Evolutionary conservation across 2,329 filamentous ascomycete genomes (phyloP).

Genomic region (Coniella lustricola): DNA sequence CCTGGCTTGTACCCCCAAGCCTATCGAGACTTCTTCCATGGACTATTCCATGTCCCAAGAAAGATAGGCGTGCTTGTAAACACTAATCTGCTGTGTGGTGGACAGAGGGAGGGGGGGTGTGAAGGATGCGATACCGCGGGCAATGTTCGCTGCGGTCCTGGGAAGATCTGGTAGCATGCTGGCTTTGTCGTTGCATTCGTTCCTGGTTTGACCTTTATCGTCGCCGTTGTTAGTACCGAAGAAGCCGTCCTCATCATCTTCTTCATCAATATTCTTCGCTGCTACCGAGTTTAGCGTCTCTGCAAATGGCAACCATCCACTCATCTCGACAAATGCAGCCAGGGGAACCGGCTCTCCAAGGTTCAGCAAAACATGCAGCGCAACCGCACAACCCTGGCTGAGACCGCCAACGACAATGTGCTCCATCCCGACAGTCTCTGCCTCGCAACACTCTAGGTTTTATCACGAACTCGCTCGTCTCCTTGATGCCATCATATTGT

Average conservation of each 20-base stretch:
- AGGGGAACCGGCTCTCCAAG: constrained; percentile 33
- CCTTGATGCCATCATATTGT: constrained; percentile 32
- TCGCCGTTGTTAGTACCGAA: constrained; percentile 9
- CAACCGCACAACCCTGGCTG: constrained; percentile 47
- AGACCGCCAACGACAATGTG: constrained; percentile 43
- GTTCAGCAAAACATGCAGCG: constrained; percentile 33
- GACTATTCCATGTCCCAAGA: constrained; percentile 37
- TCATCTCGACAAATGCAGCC: constrained; percentile 33
- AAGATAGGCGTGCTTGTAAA: constrained; percentile 28
- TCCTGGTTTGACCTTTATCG: not conserved
- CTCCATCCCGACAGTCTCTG: constrained; percentile 24
- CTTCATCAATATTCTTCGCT: constrained; percentile 4
- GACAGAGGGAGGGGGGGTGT: not conserved
- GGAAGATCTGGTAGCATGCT: not conserved
- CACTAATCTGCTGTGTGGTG: not conserved
- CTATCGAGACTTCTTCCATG: constrained; percentile 33
- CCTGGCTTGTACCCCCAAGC: constrained; percentile 1
- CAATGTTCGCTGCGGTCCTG: constrained; percentile 14
- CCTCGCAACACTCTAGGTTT: constrained; percentile 29
- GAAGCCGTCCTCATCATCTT: constrained; percentile 3
- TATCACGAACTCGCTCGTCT: constrained; percentile 34
- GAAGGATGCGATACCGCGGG: constrained; percentile 2
- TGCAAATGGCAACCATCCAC: constrained; percentile 37
- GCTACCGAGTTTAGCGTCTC: constrained; percentile 22
- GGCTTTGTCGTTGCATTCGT: not conserved